Conservation (phyloP, 148 eudicot genomes). For the Silene latifolia region DNA sequence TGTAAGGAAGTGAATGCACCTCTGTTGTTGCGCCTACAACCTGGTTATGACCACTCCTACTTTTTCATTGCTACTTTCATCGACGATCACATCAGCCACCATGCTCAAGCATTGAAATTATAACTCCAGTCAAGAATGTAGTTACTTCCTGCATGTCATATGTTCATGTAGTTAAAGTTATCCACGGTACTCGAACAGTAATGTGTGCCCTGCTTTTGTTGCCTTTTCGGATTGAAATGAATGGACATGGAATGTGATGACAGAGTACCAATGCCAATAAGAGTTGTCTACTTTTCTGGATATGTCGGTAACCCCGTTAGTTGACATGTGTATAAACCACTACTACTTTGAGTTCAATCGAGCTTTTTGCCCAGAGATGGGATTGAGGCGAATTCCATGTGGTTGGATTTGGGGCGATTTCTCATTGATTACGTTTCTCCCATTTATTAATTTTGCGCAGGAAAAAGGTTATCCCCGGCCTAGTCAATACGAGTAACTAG, state of each 20-base stretch:
- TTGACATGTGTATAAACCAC: too few species aligned
- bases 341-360: too few species aligned
- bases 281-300: slow-evolving; percentile 4
- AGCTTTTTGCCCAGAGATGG: too few species aligned
- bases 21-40: slow-evolving; percentile 62
- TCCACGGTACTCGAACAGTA: background rate
- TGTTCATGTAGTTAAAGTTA: background rate
- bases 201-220: background rate
- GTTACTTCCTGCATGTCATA: background rate
- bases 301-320: too few species aligned
- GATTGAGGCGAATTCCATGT: too few species aligned
- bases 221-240: background rate
- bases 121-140: slow-evolving; percentile 26
- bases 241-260: slow-evolving; percentile 5
- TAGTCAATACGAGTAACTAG: too few species aligned
- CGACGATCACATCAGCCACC: slow-evolving; percentile 93
- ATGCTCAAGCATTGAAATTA: slow-evolving; percentile 85
- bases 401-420: too few species aligned
- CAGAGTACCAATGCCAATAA: slow-evolving; percentile 17
- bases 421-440: too few species aligned
- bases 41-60: slow-evolving; percentile 97
- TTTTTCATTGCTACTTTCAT: slow-evolving; percentile 84
- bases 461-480: too few species aligned
- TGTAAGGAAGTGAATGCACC: slow-evolving; percentile 68
- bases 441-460: too few species aligned